These are phyloP conservation scores for Coemansia sp. DNA, from an alignment of 192 early-diverging fungal genomes.

Conservation along the genomic window DNA sequence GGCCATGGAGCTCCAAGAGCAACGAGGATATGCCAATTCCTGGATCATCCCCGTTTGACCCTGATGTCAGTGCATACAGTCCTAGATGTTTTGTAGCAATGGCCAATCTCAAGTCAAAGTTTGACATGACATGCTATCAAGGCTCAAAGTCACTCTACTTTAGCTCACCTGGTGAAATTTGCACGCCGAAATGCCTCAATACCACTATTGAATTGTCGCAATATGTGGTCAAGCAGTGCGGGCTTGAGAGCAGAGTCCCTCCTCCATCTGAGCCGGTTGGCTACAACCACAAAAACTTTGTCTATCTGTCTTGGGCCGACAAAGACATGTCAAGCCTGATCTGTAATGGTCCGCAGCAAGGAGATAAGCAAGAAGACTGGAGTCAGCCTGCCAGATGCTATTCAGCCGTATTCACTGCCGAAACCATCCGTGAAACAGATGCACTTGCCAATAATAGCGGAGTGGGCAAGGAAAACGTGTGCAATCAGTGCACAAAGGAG, in stretches of 20 bases:
- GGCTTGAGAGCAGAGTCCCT: conserved; percentile 14
- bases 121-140: conserved; percentile 36
- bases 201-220: conserved; percentile 35
- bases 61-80: conserved; percentile 29
- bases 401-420: conserved; percentile 35
- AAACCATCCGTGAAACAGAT: conserved; percentile 28
- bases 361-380: conserved; percentile 1
- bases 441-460: conserved; percentile 1
- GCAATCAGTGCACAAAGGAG: conserved; percentile 38
- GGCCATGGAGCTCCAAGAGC: conserved; percentile 37
- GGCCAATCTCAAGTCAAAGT: conserved; percentile 13
- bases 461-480: conserved; percentile 19
- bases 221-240: conserved; percentile 35
- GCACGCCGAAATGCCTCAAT: conserved; percentile 33
- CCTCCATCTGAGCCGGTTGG: conserved; percentile 26
- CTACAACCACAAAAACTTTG: conserved; percentile 46
- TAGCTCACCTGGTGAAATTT: conserved; percentile 39
- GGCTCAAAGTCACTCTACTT: conserved; percentile 39
- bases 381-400: conserved; percentile 30
- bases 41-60: conserved; percentile 19
- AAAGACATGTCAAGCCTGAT: conserved; percentile 24
- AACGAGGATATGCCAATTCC: conserved; percentile 33
- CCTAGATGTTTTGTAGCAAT: conserved; percentile 36
- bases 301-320: conserved; percentile 51
- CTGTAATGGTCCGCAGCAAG: conserved; percentile 26